phyloP scores from a whole-genome alignment of 495 filamentous ascomycete species.

The Astrothelium subdiscretum region DNA sequence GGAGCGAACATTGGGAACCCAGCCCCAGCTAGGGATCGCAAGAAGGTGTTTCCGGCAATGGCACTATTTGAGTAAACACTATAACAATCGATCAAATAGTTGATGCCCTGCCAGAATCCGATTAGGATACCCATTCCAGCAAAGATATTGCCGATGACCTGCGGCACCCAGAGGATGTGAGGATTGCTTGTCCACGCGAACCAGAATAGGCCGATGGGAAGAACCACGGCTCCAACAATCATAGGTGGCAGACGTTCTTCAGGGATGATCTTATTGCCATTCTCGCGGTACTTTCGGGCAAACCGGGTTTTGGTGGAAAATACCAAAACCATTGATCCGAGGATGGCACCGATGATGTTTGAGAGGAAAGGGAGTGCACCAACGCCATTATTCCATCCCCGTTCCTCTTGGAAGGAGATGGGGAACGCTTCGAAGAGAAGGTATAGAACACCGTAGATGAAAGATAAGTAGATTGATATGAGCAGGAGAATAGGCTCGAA shows the following conservation, averaged over 20 bases:
- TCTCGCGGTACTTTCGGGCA: conserved; percentile 25
- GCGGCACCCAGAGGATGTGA: conserved; percentile 37
- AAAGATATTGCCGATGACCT: conserved; percentile 28
- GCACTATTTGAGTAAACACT: conserved; percentile 30
- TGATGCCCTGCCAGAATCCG: conserved; percentile 35
- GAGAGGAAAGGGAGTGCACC: conserved; percentile 38
- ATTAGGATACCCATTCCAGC: conserved; percentile 21
- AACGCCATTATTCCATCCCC: conserved; percentile 28
- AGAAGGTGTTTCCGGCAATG: conserved; percentile 38
- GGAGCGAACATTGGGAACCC: conserved; percentile 38
- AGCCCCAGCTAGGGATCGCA: conserved; percentile 35
- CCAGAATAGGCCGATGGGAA: conserved; percentile 35
- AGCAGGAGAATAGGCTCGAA: conserved; percentile 49
- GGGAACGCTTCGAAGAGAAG: conserved; percentile 23
- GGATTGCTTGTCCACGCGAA: conserved; percentile 36
- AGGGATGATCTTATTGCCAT: conserved; percentile 24
- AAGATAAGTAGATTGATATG: conserved; percentile 29
- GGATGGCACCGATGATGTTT: conserved; percentile 31
- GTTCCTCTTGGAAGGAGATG: conserved; percentile 15
- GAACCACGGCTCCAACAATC: conserved; percentile 30
- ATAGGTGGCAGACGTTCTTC: conserved; percentile 34
- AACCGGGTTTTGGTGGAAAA: conserved; percentile 29
- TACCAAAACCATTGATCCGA: conserved; percentile 32
- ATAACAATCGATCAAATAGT: conserved; percentile 33
- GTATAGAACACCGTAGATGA: conserved; percentile 28